phyloP scores from a whole-genome alignment of 2,329 filamentous ascomycete genomes.

The Leptographium wingfieldii region DNA sequence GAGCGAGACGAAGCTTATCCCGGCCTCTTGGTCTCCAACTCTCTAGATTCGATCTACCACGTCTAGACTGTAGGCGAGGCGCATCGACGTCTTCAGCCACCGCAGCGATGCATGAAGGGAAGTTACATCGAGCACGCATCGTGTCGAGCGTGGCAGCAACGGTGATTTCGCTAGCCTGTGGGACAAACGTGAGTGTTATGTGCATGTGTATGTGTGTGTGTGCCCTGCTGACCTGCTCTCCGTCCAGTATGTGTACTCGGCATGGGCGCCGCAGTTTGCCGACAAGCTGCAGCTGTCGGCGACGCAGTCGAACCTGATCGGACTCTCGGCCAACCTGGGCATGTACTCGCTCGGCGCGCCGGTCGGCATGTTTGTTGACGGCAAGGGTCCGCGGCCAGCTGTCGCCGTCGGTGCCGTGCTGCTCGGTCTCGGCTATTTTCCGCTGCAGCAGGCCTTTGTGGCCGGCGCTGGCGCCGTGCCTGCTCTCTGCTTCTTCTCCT shows the following conservation, averaged over 20 bases:
- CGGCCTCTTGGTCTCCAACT: neutral
- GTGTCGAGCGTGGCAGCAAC: slow-evolving; percentile 79
- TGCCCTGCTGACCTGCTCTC: neutral
- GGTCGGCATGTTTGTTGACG: slow-evolving; percentile 76
- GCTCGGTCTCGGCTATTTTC: slow-evolving; percentile 72
- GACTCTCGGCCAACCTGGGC: slow-evolving; percentile 72
- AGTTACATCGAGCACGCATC: slow-evolving; percentile 44
- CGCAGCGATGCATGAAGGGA: slow-evolving; percentile 10
- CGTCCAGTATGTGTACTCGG: slow-evolving; percentile 84
- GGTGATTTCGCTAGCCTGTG: slow-evolving; percentile 73
- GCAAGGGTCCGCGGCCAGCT: slow-evolving; percentile 65
- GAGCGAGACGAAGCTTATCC: neutral
- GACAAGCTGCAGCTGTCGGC: slow-evolving; percentile 74
- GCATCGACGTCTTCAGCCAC: neutral
- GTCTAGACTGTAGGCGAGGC: neutral
- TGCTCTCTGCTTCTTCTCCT: slow-evolving; percentile 68
- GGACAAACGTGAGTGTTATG: slow-evolving; percentile 61
- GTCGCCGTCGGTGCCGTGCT: slow-evolving; percentile 62
- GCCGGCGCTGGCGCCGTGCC: slow-evolving; percentile 46
- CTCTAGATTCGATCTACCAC: no score
- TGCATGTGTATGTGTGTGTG: neutral
- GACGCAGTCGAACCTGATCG: slow-evolving; percentile 89
- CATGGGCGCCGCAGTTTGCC: slow-evolving; percentile 94
- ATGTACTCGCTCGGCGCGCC: slow-evolving; percentile 91
- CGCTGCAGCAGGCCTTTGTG: slow-evolving; percentile 68